Percentiles rank a stretch among this genome's conserved stretches.
Evolutionary conservation across 305 asterid species (phyloP).

Genomic region (Petunia hybrid): DNA sequence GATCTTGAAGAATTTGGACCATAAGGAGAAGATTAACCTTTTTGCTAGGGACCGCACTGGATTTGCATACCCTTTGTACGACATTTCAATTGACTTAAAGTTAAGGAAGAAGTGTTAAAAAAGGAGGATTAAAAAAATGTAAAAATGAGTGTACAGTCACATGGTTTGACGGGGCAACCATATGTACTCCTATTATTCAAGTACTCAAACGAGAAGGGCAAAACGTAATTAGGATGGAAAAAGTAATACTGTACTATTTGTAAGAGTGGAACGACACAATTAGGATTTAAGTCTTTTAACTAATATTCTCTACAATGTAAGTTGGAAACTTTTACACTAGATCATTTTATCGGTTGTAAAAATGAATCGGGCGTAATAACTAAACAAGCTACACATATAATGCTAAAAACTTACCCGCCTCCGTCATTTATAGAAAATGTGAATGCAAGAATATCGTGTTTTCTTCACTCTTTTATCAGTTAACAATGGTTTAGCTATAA

Average conservation of each 20-base stretch:
- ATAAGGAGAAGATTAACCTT: neutral
- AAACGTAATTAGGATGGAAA: neutral
- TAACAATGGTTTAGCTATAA: no score
- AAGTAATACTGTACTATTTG: neutral
- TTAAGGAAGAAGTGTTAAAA: neutral
- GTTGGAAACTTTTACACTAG: no score
- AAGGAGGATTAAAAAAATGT: neutral
- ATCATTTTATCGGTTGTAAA: no score
- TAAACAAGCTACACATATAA: no score
- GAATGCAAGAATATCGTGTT: no score
- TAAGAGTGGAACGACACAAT: no score
- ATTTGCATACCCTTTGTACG: neutral
- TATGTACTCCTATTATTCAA: neutral
- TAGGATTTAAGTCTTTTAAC: no score
- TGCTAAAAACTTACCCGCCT: no score
- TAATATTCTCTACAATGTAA: no score
- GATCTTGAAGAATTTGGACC: neutral
- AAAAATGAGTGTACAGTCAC: neutral
- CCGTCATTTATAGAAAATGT: no score
- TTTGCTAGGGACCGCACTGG: neutral
- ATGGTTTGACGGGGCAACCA: neutral
- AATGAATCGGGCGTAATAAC: no score
- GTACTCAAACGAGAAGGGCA: neutral
- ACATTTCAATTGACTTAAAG: neutral
- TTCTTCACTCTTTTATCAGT: no score